phyloP scores from a whole-genome alignment of 495 filamentous ascomycete genomes.

The Aspergillus saccharolyticus region DNA sequence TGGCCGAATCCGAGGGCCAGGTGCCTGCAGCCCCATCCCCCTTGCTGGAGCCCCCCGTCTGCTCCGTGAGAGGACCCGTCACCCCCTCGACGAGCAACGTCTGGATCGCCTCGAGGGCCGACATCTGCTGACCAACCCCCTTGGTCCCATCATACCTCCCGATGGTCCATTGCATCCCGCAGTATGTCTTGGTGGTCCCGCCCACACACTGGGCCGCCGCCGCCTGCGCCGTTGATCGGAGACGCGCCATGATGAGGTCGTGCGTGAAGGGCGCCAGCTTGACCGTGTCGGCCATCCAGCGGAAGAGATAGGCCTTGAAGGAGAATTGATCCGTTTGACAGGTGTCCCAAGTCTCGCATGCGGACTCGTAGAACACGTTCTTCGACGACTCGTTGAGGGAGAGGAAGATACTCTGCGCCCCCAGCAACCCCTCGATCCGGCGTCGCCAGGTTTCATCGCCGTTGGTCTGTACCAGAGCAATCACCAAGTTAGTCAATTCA shows the following conservation, averaged over 20 bases:
- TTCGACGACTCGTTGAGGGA: slow-evolving; percentile 46
- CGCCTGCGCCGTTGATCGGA: slow-evolving; percentile 56
- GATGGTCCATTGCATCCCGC: slow-evolving; percentile 58
- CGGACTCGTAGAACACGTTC: slow-evolving; percentile 37
- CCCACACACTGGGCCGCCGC: slow-evolving; percentile 66
- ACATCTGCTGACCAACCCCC: slow-evolving; percentile 64
- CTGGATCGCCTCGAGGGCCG: slow-evolving; percentile 58
- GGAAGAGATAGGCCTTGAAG: slow-evolving; percentile 77
- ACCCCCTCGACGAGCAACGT: slow-evolving; percentile 44
- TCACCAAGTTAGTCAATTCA: background rate
- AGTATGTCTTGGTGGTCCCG: slow-evolving; percentile 41
- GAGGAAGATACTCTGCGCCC: slow-evolving; percentile 45
- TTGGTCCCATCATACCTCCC: slow-evolving; percentile 40
- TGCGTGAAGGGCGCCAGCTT: slow-evolving; percentile 61
- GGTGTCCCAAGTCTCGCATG: slow-evolving; percentile 44
- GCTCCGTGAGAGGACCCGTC: slow-evolving; percentile 49
- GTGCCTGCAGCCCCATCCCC: slow-evolving; percentile 59
- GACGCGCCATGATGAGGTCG: slow-evolving; percentile 51
- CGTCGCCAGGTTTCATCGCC: slow-evolving; percentile 49
- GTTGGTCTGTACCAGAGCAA: slow-evolving; percentile 46
- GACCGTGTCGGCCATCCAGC: slow-evolving; percentile 63
- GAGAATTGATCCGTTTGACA: slow-evolving; percentile 69
- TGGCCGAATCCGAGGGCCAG: background rate
- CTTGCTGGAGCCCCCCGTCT: slow-evolving; percentile 62
- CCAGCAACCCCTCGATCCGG: slow-evolving; percentile 52